Conservation (phyloP, 768 basidiomycete species). For the Psilocybe subaeruginosa region DNA sequence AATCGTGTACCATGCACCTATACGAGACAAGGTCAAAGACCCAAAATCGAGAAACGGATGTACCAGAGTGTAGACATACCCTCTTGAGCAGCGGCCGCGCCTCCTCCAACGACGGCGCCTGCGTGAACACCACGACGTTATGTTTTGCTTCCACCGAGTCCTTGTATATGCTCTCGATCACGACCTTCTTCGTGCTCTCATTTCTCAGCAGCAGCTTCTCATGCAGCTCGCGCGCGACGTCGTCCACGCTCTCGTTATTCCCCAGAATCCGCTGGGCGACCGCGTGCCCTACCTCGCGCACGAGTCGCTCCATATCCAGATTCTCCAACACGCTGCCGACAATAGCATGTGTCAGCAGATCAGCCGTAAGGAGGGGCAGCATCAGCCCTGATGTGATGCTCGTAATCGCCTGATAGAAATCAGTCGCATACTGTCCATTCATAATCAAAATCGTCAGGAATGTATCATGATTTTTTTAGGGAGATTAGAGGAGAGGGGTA, state of each 20-base stretch:
- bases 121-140: slow-evolving; percentile 86
- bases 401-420: slow-evolving; percentile 93
- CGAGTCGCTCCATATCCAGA: slow-evolving; percentile 96
- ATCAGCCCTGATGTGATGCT: slow-evolving; percentile 94
- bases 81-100: slow-evolving; percentile 80
- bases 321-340: slow-evolving; percentile 97
- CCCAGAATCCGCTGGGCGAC: slow-evolving; percentile 92
- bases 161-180: slow-evolving; percentile 95
- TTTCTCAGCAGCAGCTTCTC: slow-evolving; percentile 89
- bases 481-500: neutral
- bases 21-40: slow-evolving; percentile 6
- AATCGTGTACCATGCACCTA: slow-evolving; percentile 95
- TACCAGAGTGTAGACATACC: slow-evolving; percentile 44
- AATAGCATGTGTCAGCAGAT: slow-evolving; percentile 93
- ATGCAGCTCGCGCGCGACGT: slow-evolving; percentile 93
- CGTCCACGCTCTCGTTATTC: slow-evolving; percentile 94
- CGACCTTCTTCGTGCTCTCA: slow-evolving; percentile 96
- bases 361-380: slow-evolving; percentile 94
- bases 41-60: slow-evolving; percentile 5
- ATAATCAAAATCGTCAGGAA: slow-evolving; percentile 1
- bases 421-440: slow-evolving; percentile 74
- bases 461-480: neutral
- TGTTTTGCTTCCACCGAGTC: slow-evolving; percentile 87
- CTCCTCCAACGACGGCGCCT: slow-evolving; percentile 68
- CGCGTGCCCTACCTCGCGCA: slow-evolving; percentile 91